Evolutionary conservation across 2,329 filamentous ascomycete species (phyloP).

Genomic region (Fusarium concolor): DNA sequence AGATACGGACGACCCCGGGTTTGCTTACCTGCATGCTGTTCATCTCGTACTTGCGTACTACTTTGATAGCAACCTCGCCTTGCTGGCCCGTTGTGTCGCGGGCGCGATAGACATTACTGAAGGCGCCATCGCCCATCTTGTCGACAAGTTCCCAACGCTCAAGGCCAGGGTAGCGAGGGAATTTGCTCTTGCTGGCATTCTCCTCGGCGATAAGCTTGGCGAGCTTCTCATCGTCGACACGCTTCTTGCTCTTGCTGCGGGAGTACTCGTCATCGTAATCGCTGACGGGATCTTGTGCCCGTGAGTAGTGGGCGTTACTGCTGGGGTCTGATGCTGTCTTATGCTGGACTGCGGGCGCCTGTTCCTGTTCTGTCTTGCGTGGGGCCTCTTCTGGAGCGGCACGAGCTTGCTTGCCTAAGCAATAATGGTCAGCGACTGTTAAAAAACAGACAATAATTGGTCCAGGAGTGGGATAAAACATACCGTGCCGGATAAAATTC

Average conservation of each 20-base stretch:
- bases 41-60: constrained; percentile 99
- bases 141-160: constrained; percentile 83
- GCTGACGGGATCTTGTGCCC: constrained; percentile 62
- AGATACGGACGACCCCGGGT: constrained; percentile 39
- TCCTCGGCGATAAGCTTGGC: constrained; percentile 92
- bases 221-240: constrained; percentile 74
- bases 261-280: constrained; percentile 72
- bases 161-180: constrained; percentile 70
- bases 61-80: constrained; percentile 94
- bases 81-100: constrained; percentile 77
- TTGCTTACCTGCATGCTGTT: constrained; percentile 95
- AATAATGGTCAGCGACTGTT: constrained; percentile 26
- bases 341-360: constrained; percentile 62
- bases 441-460: not conserved
- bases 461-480: constrained; percentile 35
- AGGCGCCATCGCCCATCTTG: constrained; percentile 99
- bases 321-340: constrained; percentile 63
- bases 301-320: constrained; percentile 49
- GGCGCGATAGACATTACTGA: constrained; percentile 97
- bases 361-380: constrained; percentile 64
- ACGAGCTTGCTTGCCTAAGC: constrained; percentile 86
- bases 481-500: constrained; percentile 96
- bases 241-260: constrained; percentile 48
- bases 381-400: constrained; percentile 62
- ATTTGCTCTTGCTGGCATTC: constrained; percentile 84